Percentiles rank a stretch among this genome's conserved stretches.
These are phyloP conservation scores for Thelonectria discophora DNA, from an alignment of 2,329 filamentous ascomycete species.

Conservation along the genomic window DNA sequence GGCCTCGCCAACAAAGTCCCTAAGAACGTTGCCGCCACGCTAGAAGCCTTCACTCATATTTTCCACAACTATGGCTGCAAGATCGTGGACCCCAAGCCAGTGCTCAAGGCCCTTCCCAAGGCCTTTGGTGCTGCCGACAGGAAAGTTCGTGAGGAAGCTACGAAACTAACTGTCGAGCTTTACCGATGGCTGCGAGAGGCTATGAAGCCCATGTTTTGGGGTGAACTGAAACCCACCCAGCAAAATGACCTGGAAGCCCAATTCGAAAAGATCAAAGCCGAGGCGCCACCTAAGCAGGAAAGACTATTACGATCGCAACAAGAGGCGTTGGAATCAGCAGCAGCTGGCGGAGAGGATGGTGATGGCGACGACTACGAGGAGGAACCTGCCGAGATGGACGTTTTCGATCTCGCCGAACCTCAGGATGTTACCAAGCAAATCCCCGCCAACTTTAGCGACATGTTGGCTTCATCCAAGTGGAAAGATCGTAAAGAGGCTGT, in stretches of 20 bases:
- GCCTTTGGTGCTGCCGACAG: slow-evolving; percentile 97
- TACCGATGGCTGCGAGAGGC: slow-evolving; percentile 97
- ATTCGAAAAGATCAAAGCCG: slow-evolving; percentile 92
- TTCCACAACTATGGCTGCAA: slow-evolving; percentile 97
- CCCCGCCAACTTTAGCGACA: slow-evolving; percentile 82
- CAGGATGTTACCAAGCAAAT: slow-evolving; percentile 87
- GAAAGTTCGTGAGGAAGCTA: slow-evolving; percentile 94
- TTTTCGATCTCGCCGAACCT: slow-evolving; percentile 83
- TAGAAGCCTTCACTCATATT: slow-evolving; percentile 81
- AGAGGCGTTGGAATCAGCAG: slow-evolving; percentile 77
- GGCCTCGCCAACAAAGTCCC: slow-evolving; percentile 87
- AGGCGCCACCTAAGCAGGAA: slow-evolving; percentile 88
- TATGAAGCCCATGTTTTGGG: slow-evolving; percentile 98
- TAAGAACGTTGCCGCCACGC: slow-evolving; percentile 78
- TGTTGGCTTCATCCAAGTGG: slow-evolving; percentile 92
- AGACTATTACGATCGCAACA: slow-evolving; percentile 89
- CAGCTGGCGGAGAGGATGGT: slow-evolving; percentile 65
- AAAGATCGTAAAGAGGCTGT: slow-evolving; percentile 96
- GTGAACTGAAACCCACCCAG: slow-evolving; percentile 92
- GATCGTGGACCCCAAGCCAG: slow-evolving; percentile 89
- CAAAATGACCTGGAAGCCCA: slow-evolving; percentile 92
- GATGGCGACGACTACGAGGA: slow-evolving; percentile 62
- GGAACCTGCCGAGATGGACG: slow-evolving; percentile 74
- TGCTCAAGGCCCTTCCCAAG: slow-evolving; percentile 88
- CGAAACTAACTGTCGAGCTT: slow-evolving; percentile 89